Base-by-base conservation (phyloP, 352 stramenopile genomes). In the Phytophthora tentaculata region DNA sequence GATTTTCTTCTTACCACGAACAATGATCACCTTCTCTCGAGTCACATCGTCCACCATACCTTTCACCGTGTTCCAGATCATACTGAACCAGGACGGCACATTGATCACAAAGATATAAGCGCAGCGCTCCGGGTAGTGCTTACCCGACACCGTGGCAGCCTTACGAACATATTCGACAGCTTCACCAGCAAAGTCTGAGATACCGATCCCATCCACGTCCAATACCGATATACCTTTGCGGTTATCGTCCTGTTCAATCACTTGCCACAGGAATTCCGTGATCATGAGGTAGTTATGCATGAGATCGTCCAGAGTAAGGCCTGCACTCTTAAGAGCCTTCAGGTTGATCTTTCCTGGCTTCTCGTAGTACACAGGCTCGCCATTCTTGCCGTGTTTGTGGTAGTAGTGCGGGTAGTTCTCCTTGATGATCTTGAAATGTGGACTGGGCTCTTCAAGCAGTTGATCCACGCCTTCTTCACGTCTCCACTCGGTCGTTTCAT, bases 81-180 rank as follows among this genome's bases (percentile, higher is more conserved):
- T 83, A 58, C 86, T 90, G 71, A 98, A 98, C 96, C 96, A 98
- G 45, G 82, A 94, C 14, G 96, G 96, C 32, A 97, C 91, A 76
- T 98, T 98, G 61, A 98, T 90, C 28, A 98, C 80, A 22, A 98
- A 91, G 52, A 97, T 98, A 67, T 95, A 97, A 60, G 95, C 89
- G 39, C 89, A 97, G 19, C 96, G 84, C 70, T 98, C 89, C 1
- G 96, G 96, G 73, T 98, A 98, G 74, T 98, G 93, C 47, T 85
- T 85, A 26, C 91, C 91, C 44, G 96, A 97, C 29, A 97, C 74
- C 0, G 71, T 75, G 5, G 86, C 74, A 4, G 83, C 80, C 58
- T 92, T 91, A 51, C 82, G 83, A 57, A 96, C 82, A 61, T 94
- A 96, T 50, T 96, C 89, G 39, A 96, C 83, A 20, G 86, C 88